Conservation (phyloP, 1,139 yeast genomes). For the Scheffersomyces segobiensis region DNA sequence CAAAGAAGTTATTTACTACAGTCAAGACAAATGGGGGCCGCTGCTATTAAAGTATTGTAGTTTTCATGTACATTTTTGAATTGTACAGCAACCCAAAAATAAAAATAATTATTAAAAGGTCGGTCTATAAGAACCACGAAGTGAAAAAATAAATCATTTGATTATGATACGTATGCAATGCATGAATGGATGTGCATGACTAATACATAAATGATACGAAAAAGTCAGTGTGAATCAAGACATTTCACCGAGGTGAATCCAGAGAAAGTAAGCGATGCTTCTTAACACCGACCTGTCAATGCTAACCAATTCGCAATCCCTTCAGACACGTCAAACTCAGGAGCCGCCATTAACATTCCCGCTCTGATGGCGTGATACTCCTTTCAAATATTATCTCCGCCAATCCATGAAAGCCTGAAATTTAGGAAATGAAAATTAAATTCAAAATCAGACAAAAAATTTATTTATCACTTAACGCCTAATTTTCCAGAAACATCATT, state of each 20-base stretch:
- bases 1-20: background rate
- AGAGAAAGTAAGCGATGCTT: background rate
- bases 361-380: background rate
- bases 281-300: background rate
- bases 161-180: background rate
- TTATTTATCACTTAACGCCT: background rate
- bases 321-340: background rate
- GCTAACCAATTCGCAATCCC: background rate
- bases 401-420: background rate
- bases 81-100: background rate
- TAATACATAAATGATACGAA: background rate
- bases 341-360: background rate
- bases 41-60: background rate
- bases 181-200: background rate
- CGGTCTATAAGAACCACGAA: background rate
- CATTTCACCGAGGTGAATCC: background rate
- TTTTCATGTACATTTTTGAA: background rate
- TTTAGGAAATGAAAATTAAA: background rate
- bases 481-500: background rate
- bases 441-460: background rate
- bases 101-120: background rate
- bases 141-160: background rate
- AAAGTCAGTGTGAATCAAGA: background rate
- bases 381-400: background rate
- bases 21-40: background rate